Base-by-base conservation (phyloP, 2,329 filamentous ascomycete genomes). In the Rhinocladiella similis region DNA sequence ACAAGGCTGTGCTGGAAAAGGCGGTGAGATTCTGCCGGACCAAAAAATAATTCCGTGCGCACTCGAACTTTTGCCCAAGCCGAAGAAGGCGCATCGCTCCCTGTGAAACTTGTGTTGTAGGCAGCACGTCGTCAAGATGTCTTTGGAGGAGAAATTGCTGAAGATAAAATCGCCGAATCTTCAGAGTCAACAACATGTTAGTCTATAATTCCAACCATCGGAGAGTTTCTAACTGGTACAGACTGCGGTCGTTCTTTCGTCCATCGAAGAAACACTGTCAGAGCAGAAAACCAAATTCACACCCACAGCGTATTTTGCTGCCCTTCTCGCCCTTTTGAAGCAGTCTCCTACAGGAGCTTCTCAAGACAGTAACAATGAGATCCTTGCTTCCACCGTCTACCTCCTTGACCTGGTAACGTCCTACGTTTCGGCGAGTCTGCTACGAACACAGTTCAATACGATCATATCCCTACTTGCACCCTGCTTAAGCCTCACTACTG, bases 121-220 rank as follows among this genome's bases (percentile, higher is more conserved):
- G 29, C 20, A 41, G 27, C n/a, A 39, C 47, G 35, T 18, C 20
- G 49, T 43, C 45, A 59, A 53, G 7, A 65, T 66, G 64, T 66
- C 85, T 74, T 78, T 97, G 69, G 86, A 89, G 73, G 93, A 96
- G 80, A 95, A 91, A 80, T 85, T 99, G 72, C 90, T 93, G 78
- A 97, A 95, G 83, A 97, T 97, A 74, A 90, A 94, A 76, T 94
- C 90, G 71, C 94, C 94, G 54, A 96, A 96, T 75, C 85, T 97
- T 68, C 90, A 97, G 75, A 96, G 90, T 73, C 92, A 97, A 77
- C 86, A 96, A 74, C 91, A 92, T 83, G 91, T 94, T 78, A 65
- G 79, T 72, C 25, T 46, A 25, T 7, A 38, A n/a, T 48, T 18
- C 47, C 59, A 33, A 60, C 3, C 43, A 35, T 50, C 29, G 33